Evolutionary conservation across 2,329 filamentous ascomycete species (phyloP).

Genomic region (Trichoderma polysporum): DNA sequence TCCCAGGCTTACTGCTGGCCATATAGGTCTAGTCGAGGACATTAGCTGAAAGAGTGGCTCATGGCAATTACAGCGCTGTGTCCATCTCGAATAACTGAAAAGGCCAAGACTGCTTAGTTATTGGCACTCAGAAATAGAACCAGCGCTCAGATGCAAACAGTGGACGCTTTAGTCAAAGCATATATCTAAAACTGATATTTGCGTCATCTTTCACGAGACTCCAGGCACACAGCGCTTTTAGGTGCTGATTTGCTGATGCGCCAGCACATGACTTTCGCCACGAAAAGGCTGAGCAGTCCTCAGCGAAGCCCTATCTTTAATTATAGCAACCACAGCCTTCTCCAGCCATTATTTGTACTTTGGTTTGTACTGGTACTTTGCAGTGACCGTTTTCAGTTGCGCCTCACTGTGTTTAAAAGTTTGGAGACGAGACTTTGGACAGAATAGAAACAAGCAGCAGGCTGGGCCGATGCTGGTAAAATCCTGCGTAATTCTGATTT

Average conservation of each 20-base stretch:
- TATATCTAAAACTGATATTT: background rate
- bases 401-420: constrained; percentile 1
- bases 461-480: background rate
- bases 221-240: background rate
- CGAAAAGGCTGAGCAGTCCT: constrained; percentile 12
- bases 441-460: background rate
- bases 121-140: constrained; percentile 15
- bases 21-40: background rate
- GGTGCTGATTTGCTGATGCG: background rate
- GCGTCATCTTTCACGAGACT: background rate
- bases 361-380: background rate
- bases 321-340: constrained; percentile 20
- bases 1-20: background rate
- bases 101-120: background rate
- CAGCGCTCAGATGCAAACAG: background rate
- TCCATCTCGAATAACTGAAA: background rate
- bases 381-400: constrained; percentile 5
- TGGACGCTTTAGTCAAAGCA: background rate
- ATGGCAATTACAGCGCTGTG: background rate
- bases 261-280: constrained; percentile 18
- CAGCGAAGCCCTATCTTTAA: constrained; percentile 12
- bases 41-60: background rate
- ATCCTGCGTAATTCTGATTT: background rate
- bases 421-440: background rate
- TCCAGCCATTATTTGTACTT: background rate